Evolutionary conservation across 441 rosid species (phyloP).

Genomic region (Mallotus japonicus): DNA sequence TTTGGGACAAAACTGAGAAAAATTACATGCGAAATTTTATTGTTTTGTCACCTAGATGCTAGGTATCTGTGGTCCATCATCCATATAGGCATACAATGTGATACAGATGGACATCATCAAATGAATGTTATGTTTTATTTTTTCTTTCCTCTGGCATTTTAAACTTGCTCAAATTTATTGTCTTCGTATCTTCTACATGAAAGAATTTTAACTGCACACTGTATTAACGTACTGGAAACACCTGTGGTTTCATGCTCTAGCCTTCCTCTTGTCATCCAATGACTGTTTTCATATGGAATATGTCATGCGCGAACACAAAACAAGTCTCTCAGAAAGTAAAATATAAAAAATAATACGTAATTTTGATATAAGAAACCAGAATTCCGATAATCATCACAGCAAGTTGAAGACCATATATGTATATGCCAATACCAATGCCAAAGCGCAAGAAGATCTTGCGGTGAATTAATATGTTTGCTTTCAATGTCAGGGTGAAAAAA

Average conservation of each 20-base stretch:
- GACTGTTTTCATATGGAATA: constrained; percentile 44
- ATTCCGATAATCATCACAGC: too few relatives aligned
- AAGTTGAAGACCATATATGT: too few relatives aligned
- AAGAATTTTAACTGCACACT: constrained; percentile 19
- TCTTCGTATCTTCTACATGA: constrained; percentile 24
- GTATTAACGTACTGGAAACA: not conserved
- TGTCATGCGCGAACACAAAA: not conserved
- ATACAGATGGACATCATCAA: not conserved
- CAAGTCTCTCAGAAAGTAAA: not conserved
- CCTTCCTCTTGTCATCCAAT: constrained; percentile 69
- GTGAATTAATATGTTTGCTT: too few relatives aligned
- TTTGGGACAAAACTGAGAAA: not conserved
- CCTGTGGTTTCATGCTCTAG: constrained; percentile 41
- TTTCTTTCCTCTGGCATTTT: not conserved
- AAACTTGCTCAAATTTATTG: constrained; percentile 28
- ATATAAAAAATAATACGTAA: too few relatives aligned
- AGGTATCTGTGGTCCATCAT: not conserved
- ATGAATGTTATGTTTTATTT: not conserved
- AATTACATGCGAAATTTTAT: not conserved
- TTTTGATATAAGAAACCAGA: too few relatives aligned
- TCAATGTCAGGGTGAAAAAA: not conserved
- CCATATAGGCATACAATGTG: constrained; percentile 1
- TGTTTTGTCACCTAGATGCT: constrained; percentile 2
- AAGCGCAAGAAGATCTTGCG: too few relatives aligned
- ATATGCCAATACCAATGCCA: too few relatives aligned